Base-by-base conservation (phyloP, 2,329 filamentous ascomycete genomes). In the Fusarium palustre region DNA sequence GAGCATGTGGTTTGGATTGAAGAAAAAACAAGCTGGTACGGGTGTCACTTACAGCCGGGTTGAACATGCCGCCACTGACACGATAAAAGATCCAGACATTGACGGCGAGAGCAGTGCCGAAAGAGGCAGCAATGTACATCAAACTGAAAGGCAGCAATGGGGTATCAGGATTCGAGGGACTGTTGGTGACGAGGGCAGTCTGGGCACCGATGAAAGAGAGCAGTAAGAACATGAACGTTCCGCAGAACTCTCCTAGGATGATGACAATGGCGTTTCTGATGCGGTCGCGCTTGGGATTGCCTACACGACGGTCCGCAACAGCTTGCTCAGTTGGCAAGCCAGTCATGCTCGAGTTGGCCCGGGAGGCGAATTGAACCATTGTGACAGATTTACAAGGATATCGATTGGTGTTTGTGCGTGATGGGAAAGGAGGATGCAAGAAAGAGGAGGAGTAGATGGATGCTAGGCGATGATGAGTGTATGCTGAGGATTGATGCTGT, bases 1-100 rank as follows among this genome's bases (percentile, higher is more conserved):
- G 16, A 55, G 54, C 20, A 62, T 55, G 55, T 55, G 38, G 47
- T 34, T 42, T 22, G 20, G 20, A 48, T 41, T 33, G n/a, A 28
- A 28, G 20, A 41, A 25, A 45, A 34, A 39, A 12, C 22, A 30
- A 31, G 31, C 24, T 25, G 36, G 52, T 42, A 36, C 48, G 43
- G 36, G n/a, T 25, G 31, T 46, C 20, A 77, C 81, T 77, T 76
- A 85, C 83, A 42, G 81, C 84, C 16, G 84, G 84, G 68, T 86
- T 86, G 63, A 86, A 85, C 75, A 85, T 80, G 48, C 83, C 83
- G 36, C 84, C 83, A 4, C 81, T 85, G 24, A 88, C 80, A 43
- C 86, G 81, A 70, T 82, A 88, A 72, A 88, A 88, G 25, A 85
- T 80, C 85, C 85, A 88, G 11, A 86, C 85, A 56, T 85, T 87